These are phyloP conservation scores for Bipolaris victoriae DNA, from an alignment of 2,329 filamentous ascomycete genomes.

Conservation along the genomic window DNA sequence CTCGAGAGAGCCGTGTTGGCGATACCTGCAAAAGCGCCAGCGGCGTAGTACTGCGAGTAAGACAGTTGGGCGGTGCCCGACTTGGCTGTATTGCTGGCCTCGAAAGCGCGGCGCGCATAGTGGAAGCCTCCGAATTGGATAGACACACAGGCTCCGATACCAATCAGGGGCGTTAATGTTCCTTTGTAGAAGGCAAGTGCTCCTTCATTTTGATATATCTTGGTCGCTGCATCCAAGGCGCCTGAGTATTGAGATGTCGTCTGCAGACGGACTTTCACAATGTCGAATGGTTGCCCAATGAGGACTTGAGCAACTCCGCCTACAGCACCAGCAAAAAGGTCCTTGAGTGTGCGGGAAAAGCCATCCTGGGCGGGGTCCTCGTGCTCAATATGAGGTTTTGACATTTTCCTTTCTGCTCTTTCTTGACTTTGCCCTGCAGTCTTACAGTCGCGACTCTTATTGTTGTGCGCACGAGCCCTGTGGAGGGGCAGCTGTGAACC, in stretches of 20 bases:
- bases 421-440: conserved; percentile 5
- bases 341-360: conserved; percentile 69
- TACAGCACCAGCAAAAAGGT: conserved; percentile 86
- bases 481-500: conserved; percentile 13
- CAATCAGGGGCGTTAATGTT: conserved; percentile 90
- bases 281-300: conserved; percentile 73
- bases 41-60: conserved; percentile 86
- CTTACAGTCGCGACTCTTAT: conserved; percentile 14
- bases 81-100: conserved; percentile 67
- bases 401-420: conserved; percentile 25
- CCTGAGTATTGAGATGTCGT: conserved; percentile 81
- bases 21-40: conserved; percentile 90
- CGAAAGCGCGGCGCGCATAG: conserved; percentile 84
- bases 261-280: conserved; percentile 93
- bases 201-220: conserved; percentile 88
- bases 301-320: conserved; percentile 94
- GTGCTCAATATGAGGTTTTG: conserved; percentile 48
- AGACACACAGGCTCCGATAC: conserved; percentile 94
- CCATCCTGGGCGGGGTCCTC: conserved; percentile 44
- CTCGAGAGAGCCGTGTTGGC: conserved; percentile 87
- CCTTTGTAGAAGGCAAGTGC: conserved; percentile 96
- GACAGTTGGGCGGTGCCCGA: conserved; percentile 61
- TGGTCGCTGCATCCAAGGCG: conserved; percentile 78
- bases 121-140: conserved; percentile 98
- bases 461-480: conserved; percentile 14